Conservation (phyloP, 2,329 filamentous ascomycete species). For the Sarocladium oryzae region DNA sequence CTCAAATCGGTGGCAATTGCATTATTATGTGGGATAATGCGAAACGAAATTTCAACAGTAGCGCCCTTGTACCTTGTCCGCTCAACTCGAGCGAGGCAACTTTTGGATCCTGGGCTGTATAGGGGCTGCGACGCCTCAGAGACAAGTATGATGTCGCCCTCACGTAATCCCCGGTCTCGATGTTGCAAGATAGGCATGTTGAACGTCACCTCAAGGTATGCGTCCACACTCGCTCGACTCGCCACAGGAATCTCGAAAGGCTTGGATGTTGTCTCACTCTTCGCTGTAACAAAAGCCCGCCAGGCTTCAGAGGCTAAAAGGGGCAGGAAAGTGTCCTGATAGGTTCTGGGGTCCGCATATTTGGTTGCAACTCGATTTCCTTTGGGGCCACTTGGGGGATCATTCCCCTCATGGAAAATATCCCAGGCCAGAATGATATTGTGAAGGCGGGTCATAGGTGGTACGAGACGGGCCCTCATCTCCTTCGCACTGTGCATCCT, state of each 20-base stretch:
- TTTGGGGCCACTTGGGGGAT: constrained; percentile 69
- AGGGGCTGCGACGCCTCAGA: constrained; percentile 69
- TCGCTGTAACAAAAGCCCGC: constrained; percentile 85
- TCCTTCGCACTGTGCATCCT: constrained; percentile 80
- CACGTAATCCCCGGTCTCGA: constrained; percentile 60
- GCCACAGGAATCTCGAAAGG: constrained; percentile 83
- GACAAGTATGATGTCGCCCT: constrained; percentile 85
- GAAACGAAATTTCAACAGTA: constrained; percentile 77
- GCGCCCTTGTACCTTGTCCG: constrained; percentile 75
- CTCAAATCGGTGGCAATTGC: constrained; percentile 57
- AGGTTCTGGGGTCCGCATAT: constrained; percentile 70
- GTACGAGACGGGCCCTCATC: constrained; percentile 85
- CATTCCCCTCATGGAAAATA: constrained; percentile 82
- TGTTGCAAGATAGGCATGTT: constrained; percentile 61
- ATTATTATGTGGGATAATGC: constrained; percentile 63
- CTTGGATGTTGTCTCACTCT: constrained; percentile 76
- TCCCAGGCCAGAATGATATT: constrained; percentile 88
- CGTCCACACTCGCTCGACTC: constrained; percentile 84
- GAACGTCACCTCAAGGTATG: constrained; percentile 86
- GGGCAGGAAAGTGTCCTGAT: constrained; percentile 85
- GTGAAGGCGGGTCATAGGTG: constrained; percentile 80
- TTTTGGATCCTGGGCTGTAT: constrained; percentile 56
- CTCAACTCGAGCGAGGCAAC: constrained; percentile 82
- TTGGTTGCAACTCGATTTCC: constrained; percentile 72
- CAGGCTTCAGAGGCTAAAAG: constrained; percentile 89